Conservation (phyloP, 106 monocot species). For the Acorus calamus region DNA sequence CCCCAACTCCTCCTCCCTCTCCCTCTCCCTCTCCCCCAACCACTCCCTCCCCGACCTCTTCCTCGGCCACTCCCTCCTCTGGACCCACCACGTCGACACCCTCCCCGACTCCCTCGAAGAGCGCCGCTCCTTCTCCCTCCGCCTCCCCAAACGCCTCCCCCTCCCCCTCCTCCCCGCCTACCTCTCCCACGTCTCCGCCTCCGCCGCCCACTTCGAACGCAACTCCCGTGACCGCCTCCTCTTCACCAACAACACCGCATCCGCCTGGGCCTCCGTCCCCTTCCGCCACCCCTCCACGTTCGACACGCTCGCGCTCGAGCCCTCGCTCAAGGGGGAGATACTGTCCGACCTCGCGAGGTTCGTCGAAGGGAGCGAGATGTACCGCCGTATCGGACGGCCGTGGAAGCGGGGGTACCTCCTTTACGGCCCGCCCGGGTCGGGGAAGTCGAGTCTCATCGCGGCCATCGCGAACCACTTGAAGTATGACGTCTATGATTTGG, state of each 20-base stretch:
- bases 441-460: conserved; percentile 14
- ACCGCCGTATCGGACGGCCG: conserved; percentile 11
- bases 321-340: conserved; percentile 13
- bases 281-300: conserved; percentile 31
- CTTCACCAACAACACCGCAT: neutral
- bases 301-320: conserved; percentile 23
- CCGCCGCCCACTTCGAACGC: conserved; percentile 10
- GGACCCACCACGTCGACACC: no score
- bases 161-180: no score
- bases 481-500: conserved; percentile 28
- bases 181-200: neutral
- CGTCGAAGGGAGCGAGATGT: conserved; percentile 15
- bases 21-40: no score
- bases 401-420: conserved; percentile 34
- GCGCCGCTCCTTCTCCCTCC: no score
- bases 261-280: conserved; percentile 14
- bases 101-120: no score
- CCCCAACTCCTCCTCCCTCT: no score
- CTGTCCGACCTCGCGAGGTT: conserved; percentile 9
- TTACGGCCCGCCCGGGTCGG: conserved; percentile 21
- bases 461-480: conserved; percentile 25
- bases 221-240: neutral
- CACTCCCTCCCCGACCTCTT: no score
- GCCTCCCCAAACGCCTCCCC: no score
- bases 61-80: no score